phyloP scores from a whole-genome alignment of 331 rosid species.

The Prunus yedoensis region DNA sequence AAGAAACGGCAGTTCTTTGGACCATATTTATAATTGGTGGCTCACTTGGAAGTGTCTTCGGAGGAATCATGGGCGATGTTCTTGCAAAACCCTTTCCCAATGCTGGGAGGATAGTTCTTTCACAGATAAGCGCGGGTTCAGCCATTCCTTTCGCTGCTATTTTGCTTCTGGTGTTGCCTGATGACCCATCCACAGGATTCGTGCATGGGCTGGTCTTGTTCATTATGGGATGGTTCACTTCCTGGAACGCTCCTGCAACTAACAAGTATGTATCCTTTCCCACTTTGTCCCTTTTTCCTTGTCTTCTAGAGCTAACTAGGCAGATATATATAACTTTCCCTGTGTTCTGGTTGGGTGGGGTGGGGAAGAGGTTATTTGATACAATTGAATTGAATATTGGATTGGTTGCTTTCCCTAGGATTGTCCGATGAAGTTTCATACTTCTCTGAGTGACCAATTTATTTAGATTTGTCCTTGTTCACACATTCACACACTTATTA shows the following conservation, averaged over 20 bases:
- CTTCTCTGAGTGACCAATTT: not conserved
- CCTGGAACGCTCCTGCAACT: slow-evolving; percentile 76
- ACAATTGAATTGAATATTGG: not conserved
- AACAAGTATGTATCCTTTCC: slow-evolving; percentile 49
- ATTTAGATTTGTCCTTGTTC: not conserved
- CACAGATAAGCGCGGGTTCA: slow-evolving; percentile 69
- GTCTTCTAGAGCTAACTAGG: not conserved
- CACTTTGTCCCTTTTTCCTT: not conserved
- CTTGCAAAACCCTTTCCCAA: slow-evolving; percentile 55
- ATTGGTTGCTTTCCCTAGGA: not conserved
- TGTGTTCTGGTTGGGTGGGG: not conserved
- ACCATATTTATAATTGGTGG: slow-evolving; percentile 48
- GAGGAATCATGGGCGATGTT: slow-evolving; percentile 75
- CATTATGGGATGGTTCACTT: slow-evolving; percentile 52
- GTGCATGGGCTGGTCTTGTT: slow-evolving; percentile 50
- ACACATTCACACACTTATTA: too few species aligned
- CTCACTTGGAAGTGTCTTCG: slow-evolving; percentile 76
- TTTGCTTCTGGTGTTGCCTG: slow-evolving; percentile 60
- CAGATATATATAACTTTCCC: not conserved
- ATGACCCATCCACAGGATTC: slow-evolving; percentile 57
- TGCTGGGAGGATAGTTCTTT: slow-evolving; percentile 61
- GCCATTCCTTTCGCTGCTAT: slow-evolving; percentile 65
- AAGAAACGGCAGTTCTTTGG: slow-evolving; percentile 67
- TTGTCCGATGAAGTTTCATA: not conserved
- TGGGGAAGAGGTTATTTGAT: not conserved